Conservation (phyloP, 1,284 basidiomycete genomes). For the Ceratobasidium sp. region DNA sequence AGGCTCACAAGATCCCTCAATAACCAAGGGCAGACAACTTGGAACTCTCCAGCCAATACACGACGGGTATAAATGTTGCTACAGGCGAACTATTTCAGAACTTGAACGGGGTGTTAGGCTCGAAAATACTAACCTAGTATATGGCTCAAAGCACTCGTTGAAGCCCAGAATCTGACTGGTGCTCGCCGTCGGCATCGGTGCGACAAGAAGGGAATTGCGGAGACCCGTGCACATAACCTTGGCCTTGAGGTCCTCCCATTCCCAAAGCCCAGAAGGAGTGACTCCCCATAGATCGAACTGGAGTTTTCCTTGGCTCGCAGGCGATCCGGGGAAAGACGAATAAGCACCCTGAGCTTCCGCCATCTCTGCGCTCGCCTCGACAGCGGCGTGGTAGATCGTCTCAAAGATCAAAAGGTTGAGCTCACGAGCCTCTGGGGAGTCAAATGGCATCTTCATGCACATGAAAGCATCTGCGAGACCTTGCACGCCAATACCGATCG, state of each 20-base stretch:
- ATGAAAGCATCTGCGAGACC: conserved; percentile 99
- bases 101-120: background rate
- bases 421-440: conserved; percentile 82
- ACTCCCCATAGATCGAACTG: conserved; percentile 97
- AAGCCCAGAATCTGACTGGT: conserved; percentile 98
- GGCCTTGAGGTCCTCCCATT: conserved; percentile 88
- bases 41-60: conserved; percentile 99
- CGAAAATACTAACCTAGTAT: conserved; percentile 70
- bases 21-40: conserved; percentile 98
- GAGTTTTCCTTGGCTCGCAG: conserved; percentile 84
- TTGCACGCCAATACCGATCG: conserved; percentile 97
- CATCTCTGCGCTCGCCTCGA: conserved; percentile 91
- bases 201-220: conserved; percentile 91
- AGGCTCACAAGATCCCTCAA: conserved; percentile 95
- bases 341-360: conserved; percentile 85
- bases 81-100: conserved; percentile 14
- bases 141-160: conserved; percentile 99
- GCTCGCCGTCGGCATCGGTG: conserved; percentile 99
- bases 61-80: conserved; percentile 99
- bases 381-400: conserved; percentile 96
- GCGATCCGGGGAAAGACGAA: conserved; percentile 90
- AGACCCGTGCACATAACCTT: conserved; percentile 87
- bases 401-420: conserved; percentile 98
- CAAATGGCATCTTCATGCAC: conserved; percentile 95
- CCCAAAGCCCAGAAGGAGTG: conserved; percentile 92